Evolutionary conservation across 345 rosid genomes (phyloP).

Genomic region (Lepidium aucheri): DNA sequence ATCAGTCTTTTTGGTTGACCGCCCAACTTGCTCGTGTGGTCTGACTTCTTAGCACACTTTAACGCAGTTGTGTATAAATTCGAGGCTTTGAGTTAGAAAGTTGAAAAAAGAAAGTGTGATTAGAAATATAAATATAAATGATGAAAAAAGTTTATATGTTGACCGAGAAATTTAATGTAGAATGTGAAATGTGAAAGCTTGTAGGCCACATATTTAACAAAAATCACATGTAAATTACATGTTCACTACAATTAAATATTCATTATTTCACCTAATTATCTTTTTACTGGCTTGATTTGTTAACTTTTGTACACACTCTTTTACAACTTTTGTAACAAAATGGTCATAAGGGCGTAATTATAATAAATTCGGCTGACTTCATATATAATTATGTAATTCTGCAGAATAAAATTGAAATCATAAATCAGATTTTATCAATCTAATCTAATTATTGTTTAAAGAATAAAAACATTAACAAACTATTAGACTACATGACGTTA

Average conservation of each 20-base stretch:
- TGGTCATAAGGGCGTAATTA: not conserved
- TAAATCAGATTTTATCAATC: too few species aligned
- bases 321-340: not conserved
- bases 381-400: too few species aligned
- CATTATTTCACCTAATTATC: constrained; percentile 6
- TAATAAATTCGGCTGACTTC: too few species aligned
- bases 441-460: too few species aligned
- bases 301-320: not conserved
- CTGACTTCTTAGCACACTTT: not conserved
- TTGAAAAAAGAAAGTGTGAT: not conserved
- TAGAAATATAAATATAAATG: not conserved
- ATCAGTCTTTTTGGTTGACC: constrained; percentile 25
- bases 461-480: not conserved
- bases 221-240: not conserved
- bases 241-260: not conserved
- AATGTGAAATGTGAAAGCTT: not conserved
- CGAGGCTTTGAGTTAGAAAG: too few species aligned
- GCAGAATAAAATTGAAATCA: too few species aligned
- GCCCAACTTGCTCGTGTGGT: not conserved
- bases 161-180: not conserved
- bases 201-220: constrained; percentile 8
- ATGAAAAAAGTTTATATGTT: not conserved
- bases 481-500: not conserved
- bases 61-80: not conserved
- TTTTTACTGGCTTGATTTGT: not conserved